Evolutionary conservation across 495 filamentous ascomycete species (phyloP), one percentile per base, ranked within the genome.

Genomic region (Penicillium canescens): DNA sequence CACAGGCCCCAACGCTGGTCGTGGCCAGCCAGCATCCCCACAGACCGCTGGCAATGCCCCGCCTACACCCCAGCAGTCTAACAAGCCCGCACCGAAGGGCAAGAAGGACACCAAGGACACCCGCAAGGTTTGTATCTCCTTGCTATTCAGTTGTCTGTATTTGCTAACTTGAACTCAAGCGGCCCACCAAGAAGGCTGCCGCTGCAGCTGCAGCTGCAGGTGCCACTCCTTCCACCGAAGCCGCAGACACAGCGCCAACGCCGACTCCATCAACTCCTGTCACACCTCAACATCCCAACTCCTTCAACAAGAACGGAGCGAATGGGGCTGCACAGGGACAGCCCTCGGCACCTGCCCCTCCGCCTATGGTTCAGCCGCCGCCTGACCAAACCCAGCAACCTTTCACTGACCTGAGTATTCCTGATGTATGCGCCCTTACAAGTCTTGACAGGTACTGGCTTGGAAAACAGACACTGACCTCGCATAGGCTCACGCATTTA

Each of bases 231-330:
- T 86, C 88, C 34, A 84, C 91, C 4, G 90, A 96, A 56, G 74
- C 59, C 6, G 54, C 81, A 9, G 87, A 87, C 49, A 80, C 86
- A 31, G 82, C 86, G 6, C 87, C 90, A 31, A 88, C 88, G 7
- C 88, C 89, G 11, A 90, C 90, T 2, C 90, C 91, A 1, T 82
- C 87, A 4, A 93, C 91, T 2, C 93, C 93, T 1, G 90, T 91
- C 52, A 96, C 90, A 4, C 89, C 93, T n/a, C 82, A 85, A 59
- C 85, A 92, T 69, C 72, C 77, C 3, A 72, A 79, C 14, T 83
- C 83, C 3, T 89, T 85, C 67, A 81, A 80, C 59, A 81, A 78
- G 58, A 76, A 78, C 50, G 80, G 79, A 56, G 73, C 74, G 12
- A 81, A 81, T 53, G 73, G 79, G 10, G 76, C 67, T 18, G 69